Base-by-base conservation (phyloP, 2,329 filamentous ascomycete species). In the Claviceps sp. region DNA sequence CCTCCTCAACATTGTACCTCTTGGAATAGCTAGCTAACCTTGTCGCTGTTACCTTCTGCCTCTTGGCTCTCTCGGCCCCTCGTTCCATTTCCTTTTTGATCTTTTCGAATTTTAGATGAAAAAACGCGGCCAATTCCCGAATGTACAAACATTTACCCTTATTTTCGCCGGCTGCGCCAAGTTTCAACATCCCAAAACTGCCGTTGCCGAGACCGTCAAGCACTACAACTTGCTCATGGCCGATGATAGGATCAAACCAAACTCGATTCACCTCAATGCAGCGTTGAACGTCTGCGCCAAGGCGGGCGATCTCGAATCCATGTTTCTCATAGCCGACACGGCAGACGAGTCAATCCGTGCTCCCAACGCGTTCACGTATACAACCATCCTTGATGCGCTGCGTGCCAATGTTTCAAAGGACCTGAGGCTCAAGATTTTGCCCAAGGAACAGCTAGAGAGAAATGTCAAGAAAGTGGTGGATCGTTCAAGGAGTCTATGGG, bases 241-340 rank as follows among this genome's bases (percentile, higher is more conserved):
- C 4, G 75, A 80, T 39, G 81, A 78, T 1, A 73, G 75, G 7
- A 73, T 94, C 49, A 75, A 82, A 57, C 85, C 87, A 16, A 87
- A 82, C 58, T 85, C 84, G 39, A 85, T 88, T 52, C 93, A 97
- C 62, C 81, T 87, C 56, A 98, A 98, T 64, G 87, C 90, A 10
- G 80, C 89, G n/a, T 72, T 98, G 45, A 81, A 83, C 54, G 85
- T 93, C 8, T 97, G 90, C 64, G 78, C 84, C 47, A 76, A 80
- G 53, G 84, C 86, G 4, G 66, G 74, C 13, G 84, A 96, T 62
- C 75, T 95, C 65, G 89, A 95, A 58, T 79, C 83, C 16, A 70
- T 97, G 58, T 95, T 93, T 74, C 77, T 78, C 51, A 76, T 96
- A 56, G 80, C 84, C 44, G 76, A 80, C n/a, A 81, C 82, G 37